Evolutionary conservation across 2,329 filamentous ascomycete genomes (phyloP).

Genomic region (Botrytis hyacinthi): DNA sequence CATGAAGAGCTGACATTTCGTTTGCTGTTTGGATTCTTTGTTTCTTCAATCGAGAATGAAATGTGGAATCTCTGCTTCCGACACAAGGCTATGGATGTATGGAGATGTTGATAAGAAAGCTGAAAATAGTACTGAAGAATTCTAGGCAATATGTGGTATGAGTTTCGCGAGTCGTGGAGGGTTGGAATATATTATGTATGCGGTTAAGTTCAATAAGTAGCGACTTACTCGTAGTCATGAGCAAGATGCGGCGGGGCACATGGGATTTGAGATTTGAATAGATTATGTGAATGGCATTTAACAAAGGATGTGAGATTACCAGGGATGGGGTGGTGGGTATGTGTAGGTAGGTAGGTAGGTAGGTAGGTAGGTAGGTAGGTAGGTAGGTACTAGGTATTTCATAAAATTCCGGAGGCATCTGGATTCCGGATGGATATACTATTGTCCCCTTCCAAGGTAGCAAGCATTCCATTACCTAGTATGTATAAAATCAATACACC

Average conservation of each 20-base stretch:
- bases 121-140: neutral
- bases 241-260: neutral
- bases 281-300: neutral
- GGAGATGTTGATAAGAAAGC: neutral
- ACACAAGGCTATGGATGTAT: neutral
- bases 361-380: neutral
- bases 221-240: neutral
- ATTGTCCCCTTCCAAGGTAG: neutral
- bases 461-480: neutral
- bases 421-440: neutral
- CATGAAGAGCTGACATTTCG: slow-evolving; percentile 56
- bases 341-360: neutral
- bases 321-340: neutral
- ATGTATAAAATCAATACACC: neutral
- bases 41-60: neutral
- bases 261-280: neutral
- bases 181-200: neutral
- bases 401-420: neutral
- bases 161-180: neutral
- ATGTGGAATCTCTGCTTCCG: neutral
- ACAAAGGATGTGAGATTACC: neutral
- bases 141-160: neutral
- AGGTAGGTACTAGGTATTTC: neutral
- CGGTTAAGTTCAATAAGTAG: neutral
- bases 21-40: neutral